These are phyloP conservation scores for Globisporangium solare DNA, from an alignment of 352 stramenopile genomes.

Conservation along the genomic window DNA sequence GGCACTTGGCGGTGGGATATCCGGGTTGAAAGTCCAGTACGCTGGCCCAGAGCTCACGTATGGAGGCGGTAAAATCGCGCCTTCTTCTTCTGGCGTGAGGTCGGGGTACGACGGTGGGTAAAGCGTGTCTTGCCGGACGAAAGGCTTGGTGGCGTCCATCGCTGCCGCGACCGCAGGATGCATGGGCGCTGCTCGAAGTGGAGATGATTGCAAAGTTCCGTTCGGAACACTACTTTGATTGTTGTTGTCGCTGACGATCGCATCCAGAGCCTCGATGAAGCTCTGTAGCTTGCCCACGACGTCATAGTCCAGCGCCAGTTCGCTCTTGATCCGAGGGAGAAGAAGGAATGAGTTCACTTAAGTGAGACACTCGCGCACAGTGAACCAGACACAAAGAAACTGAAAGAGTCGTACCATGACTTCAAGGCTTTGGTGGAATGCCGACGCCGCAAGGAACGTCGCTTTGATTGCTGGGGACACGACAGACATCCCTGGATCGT, in stretches of 20 bases:
- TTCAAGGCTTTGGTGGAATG: conserved; percentile 35
- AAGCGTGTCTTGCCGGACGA: background rate
- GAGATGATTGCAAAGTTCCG: too few relatives aligned
- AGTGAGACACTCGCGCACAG: background rate
- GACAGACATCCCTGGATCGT: background rate
- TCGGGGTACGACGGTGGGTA: conserved; percentile 43
- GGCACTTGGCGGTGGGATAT: conserved; percentile 10
- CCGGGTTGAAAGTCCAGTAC: conserved; percentile 17
- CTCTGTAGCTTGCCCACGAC: conserved; percentile 25
- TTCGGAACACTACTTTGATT: too few relatives aligned
- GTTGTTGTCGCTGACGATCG: conserved; percentile 11
- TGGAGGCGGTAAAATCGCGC: conserved; percentile 24
- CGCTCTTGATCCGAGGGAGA: conserved; percentile 21
- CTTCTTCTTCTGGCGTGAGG: conserved; percentile 12
- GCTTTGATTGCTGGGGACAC: conserved; percentile 25
- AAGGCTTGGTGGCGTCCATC: background rate
- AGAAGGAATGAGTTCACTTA: background rate
- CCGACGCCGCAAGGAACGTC: conserved; percentile 30
- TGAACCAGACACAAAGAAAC: background rate
- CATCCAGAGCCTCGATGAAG: conserved; percentile 29
- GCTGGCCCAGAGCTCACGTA: conserved; percentile 27
- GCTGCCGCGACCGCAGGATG: conserved; percentile 7
- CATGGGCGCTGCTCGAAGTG: background rate
- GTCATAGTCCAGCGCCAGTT: conserved; percentile 21
- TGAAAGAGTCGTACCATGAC: conserved; percentile 21